These are phyloP conservation scores for Ophiocordyceps camponoti-saundersi DNA, from an alignment of 2,329 filamentous ascomycete genomes.

Conservation along the genomic window DNA sequence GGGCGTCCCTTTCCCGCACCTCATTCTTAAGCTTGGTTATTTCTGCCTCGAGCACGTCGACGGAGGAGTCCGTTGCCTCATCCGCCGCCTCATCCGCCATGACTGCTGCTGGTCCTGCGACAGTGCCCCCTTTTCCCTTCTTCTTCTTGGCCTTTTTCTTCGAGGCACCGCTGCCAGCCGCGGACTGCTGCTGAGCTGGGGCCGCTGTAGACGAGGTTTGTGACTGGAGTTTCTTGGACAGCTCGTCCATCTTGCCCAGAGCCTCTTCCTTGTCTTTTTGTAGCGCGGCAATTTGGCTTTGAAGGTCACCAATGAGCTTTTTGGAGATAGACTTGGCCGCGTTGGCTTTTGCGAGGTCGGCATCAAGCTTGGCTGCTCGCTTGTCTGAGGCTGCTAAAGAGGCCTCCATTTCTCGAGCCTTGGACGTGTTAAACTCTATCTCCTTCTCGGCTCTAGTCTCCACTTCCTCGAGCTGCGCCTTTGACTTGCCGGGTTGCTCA, in stretches of 20 bases:
- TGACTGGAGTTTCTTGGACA: slow-evolving; percentile 25
- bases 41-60: slow-evolving; percentile 25
- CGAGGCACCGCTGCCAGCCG: slow-evolving; percentile 8
- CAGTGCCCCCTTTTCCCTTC: slow-evolving; percentile 60
- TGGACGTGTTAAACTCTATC: no score
- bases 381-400: slow-evolving; percentile 13
- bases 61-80: not conserved
- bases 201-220: slow-evolving; percentile 7
- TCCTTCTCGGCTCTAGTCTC: no score
- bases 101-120: slow-evolving; percentile 10
- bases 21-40: slow-evolving; percentile 33
- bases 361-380: slow-evolving; percentile 32
- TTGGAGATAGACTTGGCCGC: slow-evolving; percentile 23
- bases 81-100: slow-evolving; percentile 17
- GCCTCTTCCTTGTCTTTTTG: slow-evolving; percentile 16
- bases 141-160: slow-evolving; percentile 73
- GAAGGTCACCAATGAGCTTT: slow-evolving; percentile 20
- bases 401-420: no score
- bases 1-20: slow-evolving; percentile 47
- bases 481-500: no score
- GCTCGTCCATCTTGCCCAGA: slow-evolving; percentile 17
- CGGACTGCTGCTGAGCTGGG: slow-evolving; percentile 6
- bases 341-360: slow-evolving; percentile 23
- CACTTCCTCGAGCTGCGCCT: no score
- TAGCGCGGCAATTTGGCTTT: slow-evolving; percentile 17